Percentiles rank a stretch among this genome's conserved stretches.
Conservation (phyloP, 2,329 filamentous ascomycete genomes). For the Epichloe amarillans region DNA sequence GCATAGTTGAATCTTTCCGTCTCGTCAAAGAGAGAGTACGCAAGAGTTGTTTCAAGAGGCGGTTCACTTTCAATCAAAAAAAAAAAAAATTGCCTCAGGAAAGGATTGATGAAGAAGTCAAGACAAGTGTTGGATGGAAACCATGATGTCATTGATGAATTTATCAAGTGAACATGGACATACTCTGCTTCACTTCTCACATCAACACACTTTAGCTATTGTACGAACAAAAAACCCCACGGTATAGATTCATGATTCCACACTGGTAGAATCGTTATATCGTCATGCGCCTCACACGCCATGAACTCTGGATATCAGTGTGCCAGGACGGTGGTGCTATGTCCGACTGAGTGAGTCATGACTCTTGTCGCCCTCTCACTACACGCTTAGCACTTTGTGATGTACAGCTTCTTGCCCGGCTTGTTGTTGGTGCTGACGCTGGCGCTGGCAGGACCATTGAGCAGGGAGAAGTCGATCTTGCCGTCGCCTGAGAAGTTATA, state of each 20-base stretch:
- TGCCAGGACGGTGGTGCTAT: too few relatives aligned
- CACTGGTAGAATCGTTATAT: background rate
- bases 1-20: too few relatives aligned
- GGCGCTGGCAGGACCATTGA: conserved; percentile 30
- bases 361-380: background rate
- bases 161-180: too few relatives aligned
- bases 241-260: background rate
- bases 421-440: conserved; percentile 34
- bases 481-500: conserved; percentile 36
- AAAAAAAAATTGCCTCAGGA: too few relatives aligned
- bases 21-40: too few relatives aligned
- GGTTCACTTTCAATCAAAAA: too few relatives aligned
- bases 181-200: too few relatives aligned
- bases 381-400: conserved; percentile 18
- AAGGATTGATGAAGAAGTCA: too few relatives aligned
- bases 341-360: background rate
- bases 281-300: background rate
- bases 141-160: too few relatives aligned
- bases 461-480: conserved; percentile 36
- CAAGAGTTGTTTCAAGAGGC: too few relatives aligned
- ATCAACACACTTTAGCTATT: background rate
- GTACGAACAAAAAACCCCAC: background rate
- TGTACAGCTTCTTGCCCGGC: conserved; percentile 29
- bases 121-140: too few relatives aligned
- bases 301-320: too few relatives aligned